phyloP scores from a whole-genome alignment of 495 filamentous ascomycete species.

The Podospora bellae-mahoneyi region DNA sequence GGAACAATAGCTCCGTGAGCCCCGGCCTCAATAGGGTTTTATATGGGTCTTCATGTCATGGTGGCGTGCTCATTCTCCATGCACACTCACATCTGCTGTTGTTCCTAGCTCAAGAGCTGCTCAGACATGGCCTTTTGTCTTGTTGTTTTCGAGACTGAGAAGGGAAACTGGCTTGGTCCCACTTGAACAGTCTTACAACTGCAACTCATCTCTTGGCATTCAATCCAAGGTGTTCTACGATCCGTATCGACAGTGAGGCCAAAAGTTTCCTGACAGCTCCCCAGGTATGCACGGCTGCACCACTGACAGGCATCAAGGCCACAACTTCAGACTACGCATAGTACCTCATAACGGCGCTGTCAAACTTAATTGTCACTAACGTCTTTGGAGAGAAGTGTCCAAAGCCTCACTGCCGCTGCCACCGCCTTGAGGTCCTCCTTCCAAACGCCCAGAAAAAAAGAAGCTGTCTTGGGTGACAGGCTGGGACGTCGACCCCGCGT shows the following conservation, averaged over 20 bases:
- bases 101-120: background rate
- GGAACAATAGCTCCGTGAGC: background rate
- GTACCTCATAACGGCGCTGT: background rate
- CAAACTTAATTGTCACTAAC: background rate
- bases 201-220: background rate
- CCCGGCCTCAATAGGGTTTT: background rate
- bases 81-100: background rate
- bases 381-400: background rate
- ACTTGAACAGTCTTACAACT: background rate
- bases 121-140: background rate
- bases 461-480: background rate
- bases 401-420: background rate
- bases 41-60: background rate
- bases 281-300: background rate
- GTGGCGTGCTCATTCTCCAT: background rate
- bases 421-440: background rate
- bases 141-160: background rate
- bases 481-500: constrained; percentile 18
- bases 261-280: background rate
- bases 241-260: background rate
- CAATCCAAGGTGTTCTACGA: background rate
- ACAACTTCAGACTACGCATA: background rate
- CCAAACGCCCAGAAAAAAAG: background rate
- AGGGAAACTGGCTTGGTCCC: background rate
- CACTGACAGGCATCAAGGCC: background rate